Conservation (phyloP, 257 asterid genomes). For the Scutellaria barbata region DNA sequence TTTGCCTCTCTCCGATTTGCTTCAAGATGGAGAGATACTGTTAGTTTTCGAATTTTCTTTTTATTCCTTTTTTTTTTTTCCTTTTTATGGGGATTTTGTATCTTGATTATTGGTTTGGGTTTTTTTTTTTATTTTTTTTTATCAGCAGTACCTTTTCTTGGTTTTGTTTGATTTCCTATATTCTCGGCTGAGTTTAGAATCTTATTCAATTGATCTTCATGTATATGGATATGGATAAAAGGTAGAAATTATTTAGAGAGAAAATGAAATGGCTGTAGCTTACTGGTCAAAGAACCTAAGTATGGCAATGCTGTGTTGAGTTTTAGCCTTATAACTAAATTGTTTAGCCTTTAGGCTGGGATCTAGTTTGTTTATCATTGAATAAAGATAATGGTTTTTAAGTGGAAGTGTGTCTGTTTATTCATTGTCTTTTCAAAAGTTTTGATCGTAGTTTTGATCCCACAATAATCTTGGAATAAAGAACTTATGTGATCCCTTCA, state of each 20-base stretch:
- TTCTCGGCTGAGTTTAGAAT: neutral
- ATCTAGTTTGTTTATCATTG: no score
- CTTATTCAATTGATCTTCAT: neutral
- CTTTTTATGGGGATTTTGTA: neutral
- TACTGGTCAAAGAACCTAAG: neutral
- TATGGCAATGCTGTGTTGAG: neutral
- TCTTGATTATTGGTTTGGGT: constrained; percentile 25
- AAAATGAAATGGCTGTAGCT: neutral
- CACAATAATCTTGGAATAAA: neutral
- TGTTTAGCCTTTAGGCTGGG: no score
- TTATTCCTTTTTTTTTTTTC: constrained; percentile 3
- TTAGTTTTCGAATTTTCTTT: constrained; percentile 42
- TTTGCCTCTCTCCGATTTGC: constrained; percentile 73
- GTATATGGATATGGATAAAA: no score
- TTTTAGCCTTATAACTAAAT: no score
- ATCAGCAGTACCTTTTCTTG: neutral
- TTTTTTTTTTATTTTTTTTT: constrained; percentile 26
- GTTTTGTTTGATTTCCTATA: neutral
- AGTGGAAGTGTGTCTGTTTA: neutral
- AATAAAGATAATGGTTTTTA: neutral
- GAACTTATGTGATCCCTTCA: neutral
- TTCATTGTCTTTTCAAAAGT: neutral
- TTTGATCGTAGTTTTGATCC: neutral
- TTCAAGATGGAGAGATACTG: constrained; percentile 93
- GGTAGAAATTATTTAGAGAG: neutral